Evolutionary conservation across 345 rosid genomes (phyloP).

Genomic region (Gossypium turneri): DNA sequence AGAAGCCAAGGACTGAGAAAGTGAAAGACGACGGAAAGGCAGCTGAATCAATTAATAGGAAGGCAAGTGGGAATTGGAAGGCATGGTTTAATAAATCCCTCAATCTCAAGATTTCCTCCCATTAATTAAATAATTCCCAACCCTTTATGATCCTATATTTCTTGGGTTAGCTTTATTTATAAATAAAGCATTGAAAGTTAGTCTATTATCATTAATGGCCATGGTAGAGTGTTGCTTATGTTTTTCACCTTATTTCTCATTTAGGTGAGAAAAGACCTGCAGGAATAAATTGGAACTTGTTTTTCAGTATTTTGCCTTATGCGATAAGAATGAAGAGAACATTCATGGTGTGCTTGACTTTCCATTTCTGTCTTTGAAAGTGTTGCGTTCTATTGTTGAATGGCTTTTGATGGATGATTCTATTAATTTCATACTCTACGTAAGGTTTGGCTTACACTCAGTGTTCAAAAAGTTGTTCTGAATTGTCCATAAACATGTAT

Average conservation of each 20-base stretch:
- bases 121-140: slow-evolving; percentile 25
- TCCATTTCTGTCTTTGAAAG: background rate
- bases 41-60: slow-evolving; percentile 35
- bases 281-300: background rate
- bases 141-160: background rate
- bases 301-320: background rate
- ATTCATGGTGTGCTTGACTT: slow-evolving; percentile 7
- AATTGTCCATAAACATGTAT: too few species aligned
- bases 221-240: slow-evolving; percentile 4
- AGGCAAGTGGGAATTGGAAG: slow-evolving; percentile 73
- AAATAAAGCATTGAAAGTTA: background rate
- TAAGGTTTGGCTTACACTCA: background rate
- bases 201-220: background rate
- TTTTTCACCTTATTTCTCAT: slow-evolving; percentile 3
- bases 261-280: background rate
- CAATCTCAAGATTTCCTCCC: slow-evolving; percentile 64
- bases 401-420: slow-evolving; percentile 1
- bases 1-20: slow-evolving; percentile 61
- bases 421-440: background rate
- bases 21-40: slow-evolving; percentile 29
- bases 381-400: background rate
- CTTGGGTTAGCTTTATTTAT: background rate
- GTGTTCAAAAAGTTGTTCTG: too few species aligned
- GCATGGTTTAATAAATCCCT: slow-evolving; percentile 91
- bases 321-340: background rate